Evolutionary conservation across 768 basidiomycete genomes (phyloP).

Genomic region (Strobilomyces echinocephalus): DNA sequence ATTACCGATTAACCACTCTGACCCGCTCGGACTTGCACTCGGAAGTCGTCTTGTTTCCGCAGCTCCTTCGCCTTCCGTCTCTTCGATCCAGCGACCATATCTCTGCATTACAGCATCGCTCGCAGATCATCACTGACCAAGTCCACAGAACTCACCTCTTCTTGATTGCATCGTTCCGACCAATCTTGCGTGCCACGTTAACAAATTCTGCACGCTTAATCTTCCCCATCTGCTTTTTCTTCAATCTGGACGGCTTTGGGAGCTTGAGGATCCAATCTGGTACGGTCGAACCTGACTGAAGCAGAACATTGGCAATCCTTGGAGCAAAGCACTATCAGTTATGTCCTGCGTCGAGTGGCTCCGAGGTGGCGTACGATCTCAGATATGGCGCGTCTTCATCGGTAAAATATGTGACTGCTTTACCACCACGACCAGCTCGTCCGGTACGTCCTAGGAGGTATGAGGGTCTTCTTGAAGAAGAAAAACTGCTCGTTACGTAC

Average conservation of each 20-base stretch:
- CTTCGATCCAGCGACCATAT: conserved; percentile 75
- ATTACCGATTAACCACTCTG: not conserved
- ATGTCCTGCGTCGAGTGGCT: not conserved
- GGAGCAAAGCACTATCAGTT: conserved; percentile 2
- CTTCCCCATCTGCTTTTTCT: conserved; percentile 80
- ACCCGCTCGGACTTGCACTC: not conserved
- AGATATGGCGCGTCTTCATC: conserved; percentile 88
- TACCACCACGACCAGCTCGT: conserved; percentile 86
- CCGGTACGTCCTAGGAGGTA: conserved; percentile 75
- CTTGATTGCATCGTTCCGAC: conserved; percentile 66
- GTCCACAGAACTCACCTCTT: conserved; percentile 47
- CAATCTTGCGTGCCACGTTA: conserved; percentile 64
- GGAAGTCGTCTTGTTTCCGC: not conserved
- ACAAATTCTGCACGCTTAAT: conserved; percentile 73
- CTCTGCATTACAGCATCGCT: conserved; percentile 39
- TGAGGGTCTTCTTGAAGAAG: conserved; percentile 1
- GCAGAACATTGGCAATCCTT: conserved; percentile 93
- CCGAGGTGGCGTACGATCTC: conserved; percentile 61
- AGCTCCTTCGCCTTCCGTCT: conserved; percentile 46
- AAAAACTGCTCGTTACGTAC: conserved; percentile 33
- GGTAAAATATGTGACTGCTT: conserved; percentile 94
- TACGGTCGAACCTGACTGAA: conserved; percentile 85
- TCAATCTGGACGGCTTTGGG: conserved; percentile 89
- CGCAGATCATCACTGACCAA: not conserved
- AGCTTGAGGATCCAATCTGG: conserved; percentile 95